phyloP scores from a whole-genome alignment of 495 filamentous ascomycete genomes.

The Haplographium delicatum region DNA sequence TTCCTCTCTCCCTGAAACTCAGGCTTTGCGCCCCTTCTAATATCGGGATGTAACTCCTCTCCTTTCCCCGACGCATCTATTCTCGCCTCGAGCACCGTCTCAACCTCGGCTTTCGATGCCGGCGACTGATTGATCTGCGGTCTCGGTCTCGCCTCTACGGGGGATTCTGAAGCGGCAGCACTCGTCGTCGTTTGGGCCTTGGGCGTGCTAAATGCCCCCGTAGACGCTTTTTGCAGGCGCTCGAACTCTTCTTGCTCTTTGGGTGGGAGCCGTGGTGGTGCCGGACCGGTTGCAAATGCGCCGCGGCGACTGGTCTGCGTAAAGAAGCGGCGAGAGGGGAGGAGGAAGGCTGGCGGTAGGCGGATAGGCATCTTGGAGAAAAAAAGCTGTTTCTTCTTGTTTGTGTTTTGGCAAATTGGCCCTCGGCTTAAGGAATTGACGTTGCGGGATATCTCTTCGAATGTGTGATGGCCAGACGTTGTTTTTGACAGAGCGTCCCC shows the following conservation, averaged over 20 bases:
- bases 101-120: slow-evolving; percentile 24
- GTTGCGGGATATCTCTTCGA: too few species aligned
- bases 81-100: slow-evolving; percentile 29
- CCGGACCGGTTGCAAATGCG: slow-evolving; percentile 43
- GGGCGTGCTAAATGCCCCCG: slow-evolving; percentile 69
- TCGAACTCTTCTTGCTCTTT: slow-evolving; percentile 93
- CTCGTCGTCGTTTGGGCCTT: slow-evolving; percentile 28
- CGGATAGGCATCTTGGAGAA: slow-evolving; percentile 27
- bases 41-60: slow-evolving; percentile 64
- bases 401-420: slow-evolving; percentile 9
- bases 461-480: too few species aligned
- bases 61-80: slow-evolving; percentile 48
- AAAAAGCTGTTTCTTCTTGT: too few species aligned
- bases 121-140: slow-evolving; percentile 41
- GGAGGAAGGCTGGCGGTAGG: slow-evolving; percentile 29
- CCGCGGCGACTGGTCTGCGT: slow-evolving; percentile 7
- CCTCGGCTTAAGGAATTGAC: too few species aligned
- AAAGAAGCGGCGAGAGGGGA: slow-evolving; percentile 32
- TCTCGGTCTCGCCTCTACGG: slow-evolving; percentile 3
- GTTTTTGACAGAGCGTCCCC: too few species aligned
- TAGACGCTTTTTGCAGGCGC: slow-evolving; percentile 66
- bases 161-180: slow-evolving; percentile 1
- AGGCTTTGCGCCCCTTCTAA: slow-evolving; percentile 66
- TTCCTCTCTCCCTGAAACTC: slow-evolving; percentile 94
- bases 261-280: slow-evolving; percentile 79